Conservation (phyloP, 345 rosid species). For the Toxicodendron radicans region DNA sequence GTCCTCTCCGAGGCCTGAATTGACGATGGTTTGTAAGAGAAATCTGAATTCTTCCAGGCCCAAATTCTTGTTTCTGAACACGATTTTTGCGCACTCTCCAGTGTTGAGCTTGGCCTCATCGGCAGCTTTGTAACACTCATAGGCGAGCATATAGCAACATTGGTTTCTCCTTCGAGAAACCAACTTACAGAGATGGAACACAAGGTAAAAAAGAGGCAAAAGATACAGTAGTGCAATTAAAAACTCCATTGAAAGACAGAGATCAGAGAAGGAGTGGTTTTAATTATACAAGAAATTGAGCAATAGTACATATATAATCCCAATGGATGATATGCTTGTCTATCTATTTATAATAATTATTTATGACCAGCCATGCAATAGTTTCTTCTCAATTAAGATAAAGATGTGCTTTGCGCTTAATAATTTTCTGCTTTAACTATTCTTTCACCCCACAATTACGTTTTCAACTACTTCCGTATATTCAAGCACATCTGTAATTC, state of each 20-base stretch:
- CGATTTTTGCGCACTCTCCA: slow-evolving; percentile 39
- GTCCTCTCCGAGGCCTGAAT: slow-evolving; percentile 73
- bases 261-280: too few species aligned
- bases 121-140: slow-evolving; percentile 59
- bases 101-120: slow-evolving; percentile 54
- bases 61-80: slow-evolving; percentile 52
- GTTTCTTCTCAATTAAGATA: too few species aligned
- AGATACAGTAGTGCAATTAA: slow-evolving; percentile 26
- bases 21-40: slow-evolving; percentile 53
- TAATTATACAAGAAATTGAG: neutral
- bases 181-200: slow-evolving; percentile 31
- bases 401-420: too few species aligned
- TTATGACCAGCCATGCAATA: too few species aligned
- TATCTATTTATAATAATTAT: too few species aligned
- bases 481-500: too few species aligned
- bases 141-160: slow-evolving; percentile 64
- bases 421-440: too few species aligned
- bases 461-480: too few species aligned
- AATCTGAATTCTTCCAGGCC: slow-evolving; percentile 67
- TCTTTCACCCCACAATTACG: too few species aligned
- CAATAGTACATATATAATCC: neutral
- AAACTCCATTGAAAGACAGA: slow-evolving; percentile 33
- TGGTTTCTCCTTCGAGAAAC: slow-evolving; percentile 33
- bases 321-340: too few species aligned
- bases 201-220: slow-evolving; percentile 26